Percentiles rank a stretch among this genome's conserved stretches.
phyloP scores from a whole-genome alignment of 805 yeast genomes.

The Yamadazyma philogaea region DNA sequence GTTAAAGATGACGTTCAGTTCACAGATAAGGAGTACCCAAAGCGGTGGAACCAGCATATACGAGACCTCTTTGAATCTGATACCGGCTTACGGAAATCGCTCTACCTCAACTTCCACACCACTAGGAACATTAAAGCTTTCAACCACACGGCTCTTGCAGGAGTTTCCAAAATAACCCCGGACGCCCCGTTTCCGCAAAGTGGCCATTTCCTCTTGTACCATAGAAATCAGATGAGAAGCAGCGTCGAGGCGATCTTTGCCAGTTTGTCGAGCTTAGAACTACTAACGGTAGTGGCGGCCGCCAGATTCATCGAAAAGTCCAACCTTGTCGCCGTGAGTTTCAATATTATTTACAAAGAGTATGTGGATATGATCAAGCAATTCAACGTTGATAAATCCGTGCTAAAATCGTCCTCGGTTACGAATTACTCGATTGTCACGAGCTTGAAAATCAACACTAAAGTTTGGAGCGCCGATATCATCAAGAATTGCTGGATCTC shows the following conservation, averaged over 20 bases:
- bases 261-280: conserved; percentile 65
- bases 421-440: conserved; percentile 35
- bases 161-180: conserved; percentile 32
- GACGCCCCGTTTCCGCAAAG: conserved; percentile 25
- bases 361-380: conserved; percentile 54
- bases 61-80: conserved; percentile 18
- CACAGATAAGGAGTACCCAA: conserved; percentile 19
- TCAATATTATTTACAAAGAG: conserved; percentile 75
- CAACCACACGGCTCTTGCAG: conserved; percentile 39
- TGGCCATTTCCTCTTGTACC: conserved; percentile 20
- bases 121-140: conserved; percentile 55
- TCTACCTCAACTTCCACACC: conserved; percentile 49
- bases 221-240: conserved; percentile 21
- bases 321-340: conserved; percentile 60
- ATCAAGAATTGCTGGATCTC: conserved; percentile 75
- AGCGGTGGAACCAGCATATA: conserved; percentile 46
- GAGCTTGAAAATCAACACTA: conserved; percentile 35
- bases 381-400: conserved; percentile 35
- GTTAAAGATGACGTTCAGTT: conserved; percentile 20
- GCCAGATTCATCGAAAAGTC: conserved; percentile 66
- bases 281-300: conserved; percentile 67
- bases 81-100: conserved; percentile 17
- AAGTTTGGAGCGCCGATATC: conserved; percentile 59
- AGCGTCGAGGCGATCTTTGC: conserved; percentile 25
- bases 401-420: conserved; percentile 19